Evolutionary conservation across 768 basidiomycete genomes (phyloP), one percentile per base, ranked within the genome.

Genomic region (Boletellus emodensis): DNA sequence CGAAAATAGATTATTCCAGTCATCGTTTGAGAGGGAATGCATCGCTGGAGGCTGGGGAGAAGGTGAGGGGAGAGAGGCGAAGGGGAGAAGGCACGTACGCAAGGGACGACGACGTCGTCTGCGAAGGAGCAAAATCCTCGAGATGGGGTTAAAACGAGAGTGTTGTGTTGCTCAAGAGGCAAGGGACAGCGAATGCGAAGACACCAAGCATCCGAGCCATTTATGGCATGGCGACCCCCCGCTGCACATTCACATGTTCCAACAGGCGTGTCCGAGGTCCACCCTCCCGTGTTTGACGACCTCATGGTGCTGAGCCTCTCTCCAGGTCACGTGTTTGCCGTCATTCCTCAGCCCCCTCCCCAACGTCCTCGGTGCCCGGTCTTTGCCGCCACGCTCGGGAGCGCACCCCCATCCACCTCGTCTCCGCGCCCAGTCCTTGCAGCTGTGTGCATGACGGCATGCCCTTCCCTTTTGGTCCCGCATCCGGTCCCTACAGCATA

Each of bases 1-100:
- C n/a, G 84, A 72, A 64, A 85, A 85, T 17, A 85, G 46, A 56
- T 73, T 70, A 22, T 65, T 69, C 86, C 86, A 88, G 32, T 76
- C 74, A n/a, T 63, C 63, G 47, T 50, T 58, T 6, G 59, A 41
- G 43, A 65, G 20, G 9, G 65, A 11, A 1, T 65, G 66, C 61
- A 63, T 67, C 40, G 41, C n/a, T 38, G 57, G 37, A 46, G 51
- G 46, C 14, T 58, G 56, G 18, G 39, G 40, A 59, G 58, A 60
- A 62, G 40, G 38, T 35, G 3, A 28, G 61, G 56, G 24, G 58
- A 33, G 35, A 60, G 36, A 56, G 52, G 59, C 42, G 60, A 55
- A 53, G 69, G 52, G 48, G n/a, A n/a, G 18, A 37, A 47, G 7
- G 20, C 20, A 20, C 14, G 33, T 34, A 44, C 44, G 22, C 12